Conservation (phyloP, 805 yeast species). For the Torulaspora maleeae region DNA sequence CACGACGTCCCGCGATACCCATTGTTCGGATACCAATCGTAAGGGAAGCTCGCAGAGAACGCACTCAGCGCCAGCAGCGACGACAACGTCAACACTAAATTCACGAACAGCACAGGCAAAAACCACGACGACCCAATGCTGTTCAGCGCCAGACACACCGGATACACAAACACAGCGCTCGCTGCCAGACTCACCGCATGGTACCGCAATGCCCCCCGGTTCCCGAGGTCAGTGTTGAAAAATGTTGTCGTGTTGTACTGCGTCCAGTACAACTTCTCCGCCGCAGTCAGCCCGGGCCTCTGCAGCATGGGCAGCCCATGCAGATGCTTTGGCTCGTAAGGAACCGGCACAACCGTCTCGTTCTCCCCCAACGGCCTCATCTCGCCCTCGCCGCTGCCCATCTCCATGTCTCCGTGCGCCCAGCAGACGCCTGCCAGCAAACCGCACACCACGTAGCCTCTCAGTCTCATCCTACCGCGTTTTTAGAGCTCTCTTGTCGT, state of each 20-base stretch:
- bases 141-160: slow-evolving; percentile 61
- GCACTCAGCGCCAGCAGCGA: slow-evolving; percentile 54
- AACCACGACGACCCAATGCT: slow-evolving; percentile 55
- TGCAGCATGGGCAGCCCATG: slow-evolving; percentile 75
- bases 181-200: slow-evolving; percentile 48
- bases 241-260: slow-evolving; percentile 72
- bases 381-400: slow-evolving; percentile 1
- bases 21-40: slow-evolving; percentile 65
- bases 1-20: slow-evolving; percentile 64
- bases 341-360: slow-evolving; percentile 36
- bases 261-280: slow-evolving; percentile 74
- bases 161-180: slow-evolving; percentile 56
- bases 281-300: slow-evolving; percentile 56
- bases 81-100: slow-evolving; percentile 42
- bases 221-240: slow-evolving; percentile 48
- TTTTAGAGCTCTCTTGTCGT: neutral
- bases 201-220: slow-evolving; percentile 46
- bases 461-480: slow-evolving; percentile 1
- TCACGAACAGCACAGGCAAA: slow-evolving; percentile 50
- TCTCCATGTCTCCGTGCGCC: slow-evolving; percentile 2
- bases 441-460: neutral
- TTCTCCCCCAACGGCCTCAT: slow-evolving; percentile 4
- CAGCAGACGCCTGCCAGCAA: slow-evolving; percentile 1
- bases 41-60: slow-evolving; percentile 56
- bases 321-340: slow-evolving; percentile 44